These are phyloP conservation scores for Acmispon strigosus DNA, from an alignment of 306 rosid species.

Conservation along the genomic window DNA sequence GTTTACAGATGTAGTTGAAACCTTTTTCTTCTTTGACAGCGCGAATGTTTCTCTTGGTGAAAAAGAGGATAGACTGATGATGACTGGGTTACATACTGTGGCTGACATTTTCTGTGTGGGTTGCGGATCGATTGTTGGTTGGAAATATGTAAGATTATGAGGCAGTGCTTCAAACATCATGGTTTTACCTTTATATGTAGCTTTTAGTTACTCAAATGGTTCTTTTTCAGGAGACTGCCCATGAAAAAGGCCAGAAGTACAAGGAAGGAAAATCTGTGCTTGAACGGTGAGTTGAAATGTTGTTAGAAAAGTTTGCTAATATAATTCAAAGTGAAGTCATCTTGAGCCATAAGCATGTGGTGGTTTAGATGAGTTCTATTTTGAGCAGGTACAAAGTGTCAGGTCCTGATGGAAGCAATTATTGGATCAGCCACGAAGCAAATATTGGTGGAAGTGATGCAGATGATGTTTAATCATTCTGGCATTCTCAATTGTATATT, in stretches of 20 bases:
- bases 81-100: constrained; percentile 79
- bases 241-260: constrained; percentile 58
- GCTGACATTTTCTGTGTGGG: constrained; percentile 92
- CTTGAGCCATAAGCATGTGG: background rate
- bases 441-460: constrained; percentile 82
- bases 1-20: constrained; percentile 11
- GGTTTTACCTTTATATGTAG: constrained; percentile 15
- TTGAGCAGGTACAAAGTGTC: constrained; percentile 60
- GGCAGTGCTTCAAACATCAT: constrained; percentile 21
- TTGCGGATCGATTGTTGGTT: constrained; percentile 85
- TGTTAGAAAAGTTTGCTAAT: constrained; percentile 18
- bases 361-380: constrained; percentile 34
- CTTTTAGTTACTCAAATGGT: constrained; percentile 32
- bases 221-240: constrained; percentile 50
- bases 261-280: constrained; percentile 68
- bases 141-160: constrained; percentile 82
- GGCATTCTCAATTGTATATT: constrained; percentile 47
- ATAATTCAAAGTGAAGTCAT: constrained; percentile 8
- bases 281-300: constrained; percentile 54
- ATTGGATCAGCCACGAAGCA: constrained; percentile 59
- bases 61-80: constrained; percentile 70
- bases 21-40: constrained; percentile 41
- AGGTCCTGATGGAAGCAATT: constrained; percentile 79
- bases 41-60: constrained; percentile 65
- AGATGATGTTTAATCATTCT: constrained; percentile 52